phyloP scores from a whole-genome alignment of 768 basidiomycete species.

The Hortiboletus flavorubellus region DNA sequence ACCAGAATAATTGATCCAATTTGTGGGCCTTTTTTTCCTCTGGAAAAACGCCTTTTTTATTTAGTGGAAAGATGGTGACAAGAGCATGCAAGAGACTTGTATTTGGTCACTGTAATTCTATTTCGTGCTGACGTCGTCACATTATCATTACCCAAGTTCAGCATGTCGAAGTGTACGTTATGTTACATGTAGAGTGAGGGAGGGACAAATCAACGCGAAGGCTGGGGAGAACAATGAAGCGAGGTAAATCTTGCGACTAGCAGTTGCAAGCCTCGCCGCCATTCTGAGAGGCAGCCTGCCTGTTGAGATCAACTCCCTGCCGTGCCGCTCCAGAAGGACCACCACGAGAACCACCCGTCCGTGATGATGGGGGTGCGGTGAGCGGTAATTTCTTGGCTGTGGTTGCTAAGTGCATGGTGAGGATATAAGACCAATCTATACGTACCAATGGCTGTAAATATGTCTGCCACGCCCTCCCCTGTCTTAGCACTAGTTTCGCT shows the following conservation, averaged over 20 bases:
- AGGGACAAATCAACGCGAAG: conserved; percentile 12
- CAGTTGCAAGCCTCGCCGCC: conserved; percentile 75
- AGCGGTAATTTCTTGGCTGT: conserved; percentile 88
- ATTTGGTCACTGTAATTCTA: neutral
- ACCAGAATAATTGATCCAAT: neutral
- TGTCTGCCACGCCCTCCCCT: conserved; percentile 80
- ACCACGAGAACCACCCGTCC: conserved; percentile 51
- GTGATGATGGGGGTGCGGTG: conserved; percentile 63
- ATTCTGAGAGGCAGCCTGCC: conserved; percentile 47
- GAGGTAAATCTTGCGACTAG: conserved; percentile 34
- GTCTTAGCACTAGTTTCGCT: conserved; percentile 88
- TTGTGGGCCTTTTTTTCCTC: neutral
- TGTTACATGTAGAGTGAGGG: conserved; percentile 28
- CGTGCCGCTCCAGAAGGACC: conserved; percentile 48
- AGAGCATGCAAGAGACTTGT: too few species aligned
- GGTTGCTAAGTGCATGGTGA: neutral
- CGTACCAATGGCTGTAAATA: conserved; percentile 84
- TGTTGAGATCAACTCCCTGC: conserved; percentile 80
- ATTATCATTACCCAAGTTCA: conserved; percentile 28
- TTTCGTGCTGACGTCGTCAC: conserved; percentile 9
- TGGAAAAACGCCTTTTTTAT: neutral
- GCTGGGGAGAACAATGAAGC: conserved; percentile 1
- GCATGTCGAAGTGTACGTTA: conserved; percentile 27
- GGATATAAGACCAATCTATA: conserved; percentile 3
- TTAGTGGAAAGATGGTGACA: neutral